These are phyloP conservation scores for Prorocentrum cordatum DNA, from an alignment of 169 alveolate species.

Conservation along the genomic window DNA sequence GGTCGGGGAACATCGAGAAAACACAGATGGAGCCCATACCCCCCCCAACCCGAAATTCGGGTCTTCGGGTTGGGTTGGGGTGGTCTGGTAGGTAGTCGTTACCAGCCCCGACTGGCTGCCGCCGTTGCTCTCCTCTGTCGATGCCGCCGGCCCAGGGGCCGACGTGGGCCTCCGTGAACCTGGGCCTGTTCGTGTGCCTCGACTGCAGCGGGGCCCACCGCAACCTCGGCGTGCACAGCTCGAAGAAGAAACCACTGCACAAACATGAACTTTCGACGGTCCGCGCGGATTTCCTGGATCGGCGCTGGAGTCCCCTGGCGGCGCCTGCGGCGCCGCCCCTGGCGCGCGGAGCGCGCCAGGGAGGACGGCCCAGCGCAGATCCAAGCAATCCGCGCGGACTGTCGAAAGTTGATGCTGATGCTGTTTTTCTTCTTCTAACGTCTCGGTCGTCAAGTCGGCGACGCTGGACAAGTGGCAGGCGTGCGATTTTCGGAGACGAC, in stretches of 20 bases:
- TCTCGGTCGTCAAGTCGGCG: slow-evolving; percentile 44
- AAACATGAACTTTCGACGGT: no score
- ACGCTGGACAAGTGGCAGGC: slow-evolving; percentile 66
- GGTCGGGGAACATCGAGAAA: no score
- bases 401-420: not conserved
- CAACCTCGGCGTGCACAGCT: slow-evolving; percentile 25
- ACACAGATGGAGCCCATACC: no score
- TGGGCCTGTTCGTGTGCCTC: slow-evolving; percentile 40
- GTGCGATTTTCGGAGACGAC: no score
- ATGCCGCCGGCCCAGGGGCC: no score
- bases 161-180: slow-evolving; percentile 46
- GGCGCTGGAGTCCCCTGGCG: not conserved
- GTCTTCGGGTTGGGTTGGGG: no score
- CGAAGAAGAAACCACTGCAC: no score
- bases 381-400: not conserved
- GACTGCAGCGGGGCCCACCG: slow-evolving; percentile 67
- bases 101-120: no score
- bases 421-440: not conserved
- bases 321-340: not conserved
- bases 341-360: not conserved
- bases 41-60: no score
- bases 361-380: not conserved
- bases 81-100: no score
- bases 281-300: not conserved
- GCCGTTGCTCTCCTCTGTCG: no score